Conservation (phyloP, 148 eudicot genomes). For the Heliamphora exappendiculata region DNA sequence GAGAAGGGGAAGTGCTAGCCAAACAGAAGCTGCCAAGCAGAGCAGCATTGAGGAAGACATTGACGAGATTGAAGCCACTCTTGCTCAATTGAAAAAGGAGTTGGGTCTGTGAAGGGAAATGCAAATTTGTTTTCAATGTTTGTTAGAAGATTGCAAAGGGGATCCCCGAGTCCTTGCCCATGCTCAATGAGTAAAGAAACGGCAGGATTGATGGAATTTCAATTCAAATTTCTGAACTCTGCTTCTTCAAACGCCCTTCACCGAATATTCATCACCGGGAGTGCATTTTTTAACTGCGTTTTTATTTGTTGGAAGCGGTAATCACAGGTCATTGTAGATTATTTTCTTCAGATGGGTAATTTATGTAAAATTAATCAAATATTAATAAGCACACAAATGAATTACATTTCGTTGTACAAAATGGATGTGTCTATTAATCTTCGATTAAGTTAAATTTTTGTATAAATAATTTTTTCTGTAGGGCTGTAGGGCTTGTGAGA, state of each 20-base stretch:
- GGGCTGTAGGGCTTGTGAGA: too few species aligned
- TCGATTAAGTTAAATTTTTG: too few species aligned
- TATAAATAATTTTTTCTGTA: too few species aligned
- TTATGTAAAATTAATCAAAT: too few species aligned
- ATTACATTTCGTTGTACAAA: too few species aligned
- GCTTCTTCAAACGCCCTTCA: not conserved
- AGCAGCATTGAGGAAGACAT: slow-evolving; percentile 53
- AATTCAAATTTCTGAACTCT: not conserved
- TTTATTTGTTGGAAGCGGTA: not conserved
- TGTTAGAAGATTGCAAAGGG: not conserved
- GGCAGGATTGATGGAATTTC: not conserved
- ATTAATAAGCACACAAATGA: too few species aligned
- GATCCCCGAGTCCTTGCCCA: not conserved
- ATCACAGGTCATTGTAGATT: not conserved
- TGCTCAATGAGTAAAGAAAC: not conserved
- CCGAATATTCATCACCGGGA: not conserved
- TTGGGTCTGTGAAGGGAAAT: slow-evolving; percentile 48
- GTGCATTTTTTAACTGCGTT: not conserved
- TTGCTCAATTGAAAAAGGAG: slow-evolving; percentile 77
- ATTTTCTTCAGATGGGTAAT: not conserved
- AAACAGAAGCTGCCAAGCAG: slow-evolving; percentile 23
- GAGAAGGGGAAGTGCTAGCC: slow-evolving; percentile 18
- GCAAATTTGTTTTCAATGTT: not conserved
- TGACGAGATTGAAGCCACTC: slow-evolving; percentile 88
- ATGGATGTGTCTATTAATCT: too few species aligned